A percentile compares a stretch with the other conserved stretches of the same genome.
phyloP scores from a whole-genome alignment of 768 basidiomycete species.

The Pulveroboletus sp. region DNA sequence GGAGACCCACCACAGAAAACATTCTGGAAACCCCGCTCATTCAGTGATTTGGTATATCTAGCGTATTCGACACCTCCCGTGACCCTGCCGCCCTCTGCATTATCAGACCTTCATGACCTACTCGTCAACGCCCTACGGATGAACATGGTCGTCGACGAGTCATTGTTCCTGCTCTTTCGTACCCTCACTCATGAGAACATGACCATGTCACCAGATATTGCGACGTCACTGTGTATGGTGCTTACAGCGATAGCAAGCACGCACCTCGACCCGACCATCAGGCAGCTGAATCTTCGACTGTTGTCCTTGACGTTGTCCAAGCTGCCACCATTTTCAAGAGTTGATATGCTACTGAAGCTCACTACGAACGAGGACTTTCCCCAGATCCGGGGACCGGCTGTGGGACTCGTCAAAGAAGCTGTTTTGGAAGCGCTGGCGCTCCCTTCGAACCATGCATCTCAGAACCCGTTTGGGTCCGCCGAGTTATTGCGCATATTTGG shows the following conservation, averaged over 20 bases:
- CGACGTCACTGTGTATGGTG: slow-evolving; percentile 43
- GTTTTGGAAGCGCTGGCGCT: slow-evolving; percentile 47
- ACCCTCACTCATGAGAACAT: slow-evolving; percentile 9
- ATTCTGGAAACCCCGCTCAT: slow-evolving; percentile 23
- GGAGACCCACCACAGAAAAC: slow-evolving; percentile 11
- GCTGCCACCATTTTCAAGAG: slow-evolving; percentile 42
- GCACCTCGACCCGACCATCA: slow-evolving; percentile 52
- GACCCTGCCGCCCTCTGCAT: slow-evolving; percentile 7
- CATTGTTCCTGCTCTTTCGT: slow-evolving; percentile 50
- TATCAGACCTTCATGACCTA: slow-evolving; percentile 34
- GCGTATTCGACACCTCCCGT: slow-evolving; percentile 18
- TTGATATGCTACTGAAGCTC: slow-evolving; percentile 54
- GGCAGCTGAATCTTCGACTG: slow-evolving; percentile 59
- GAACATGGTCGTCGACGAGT: slow-evolving; percentile 53
- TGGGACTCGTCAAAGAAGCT: slow-evolving; percentile 67
- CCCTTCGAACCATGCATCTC: slow-evolving; percentile 9
- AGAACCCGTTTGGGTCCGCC: slow-evolving; percentile 50
- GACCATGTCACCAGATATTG: slow-evolving; percentile 40
- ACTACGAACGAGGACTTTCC: slow-evolving; percentile 46
- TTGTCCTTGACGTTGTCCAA: slow-evolving; percentile 50
- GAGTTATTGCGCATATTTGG: slow-evolving; percentile 56
- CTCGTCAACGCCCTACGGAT: slow-evolving; percentile 49
- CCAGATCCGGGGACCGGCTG: slow-evolving; percentile 64
- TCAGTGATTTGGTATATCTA: slow-evolving; percentile 23
- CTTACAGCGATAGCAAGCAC: slow-evolving; percentile 55